These are phyloP conservation scores for Pilaira anomala DNA, from an alignment of 192 early-diverging fungal species.

Conservation along the genomic window DNA sequence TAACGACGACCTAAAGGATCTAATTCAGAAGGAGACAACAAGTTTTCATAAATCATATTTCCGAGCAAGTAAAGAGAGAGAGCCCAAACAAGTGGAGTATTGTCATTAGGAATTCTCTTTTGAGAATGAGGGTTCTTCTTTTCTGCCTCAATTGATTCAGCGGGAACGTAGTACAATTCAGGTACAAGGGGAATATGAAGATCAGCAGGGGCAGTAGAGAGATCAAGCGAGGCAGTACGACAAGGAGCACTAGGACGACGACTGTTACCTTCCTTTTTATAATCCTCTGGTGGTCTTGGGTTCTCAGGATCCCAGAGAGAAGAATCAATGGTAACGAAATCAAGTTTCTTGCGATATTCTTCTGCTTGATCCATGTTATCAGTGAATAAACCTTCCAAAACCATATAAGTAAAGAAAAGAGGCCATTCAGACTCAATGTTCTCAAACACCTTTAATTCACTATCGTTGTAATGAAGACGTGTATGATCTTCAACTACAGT, in stretches of 20 bases:
- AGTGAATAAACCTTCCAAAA: conserved; percentile 76
- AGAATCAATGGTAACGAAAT: conserved; percentile 71
- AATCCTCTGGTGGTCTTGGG: conserved; percentile 11
- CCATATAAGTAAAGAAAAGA: conserved; percentile 84
- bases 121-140: conserved; percentile 65
- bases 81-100: conserved; percentile 86
- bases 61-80: conserved; percentile 79
- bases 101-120: conserved; percentile 75
- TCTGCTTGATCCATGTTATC: conserved; percentile 63
- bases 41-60: conserved; percentile 70
- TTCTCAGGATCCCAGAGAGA: conserved; percentile 37
- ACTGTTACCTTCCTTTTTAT: background rate
- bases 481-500: conserved; percentile 70
- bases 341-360: conserved; percentile 66
- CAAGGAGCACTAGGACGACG: background rate
- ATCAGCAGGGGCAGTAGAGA: conserved; percentile 3
- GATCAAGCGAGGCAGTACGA: conserved; percentile 2
- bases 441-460: conserved; percentile 81
- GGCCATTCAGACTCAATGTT: conserved; percentile 89
- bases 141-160: conserved; percentile 69
- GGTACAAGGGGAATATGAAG: conserved; percentile 56
- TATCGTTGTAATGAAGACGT: conserved; percentile 78
- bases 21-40: conserved; percentile 73
- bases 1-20: conserved; percentile 80
- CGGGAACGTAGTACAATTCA: conserved; percentile 81